These are phyloP conservation scores for Phytophthora idaei DNA, from an alignment of 352 stramenopile genomes.

Conservation along the genomic window DNA sequence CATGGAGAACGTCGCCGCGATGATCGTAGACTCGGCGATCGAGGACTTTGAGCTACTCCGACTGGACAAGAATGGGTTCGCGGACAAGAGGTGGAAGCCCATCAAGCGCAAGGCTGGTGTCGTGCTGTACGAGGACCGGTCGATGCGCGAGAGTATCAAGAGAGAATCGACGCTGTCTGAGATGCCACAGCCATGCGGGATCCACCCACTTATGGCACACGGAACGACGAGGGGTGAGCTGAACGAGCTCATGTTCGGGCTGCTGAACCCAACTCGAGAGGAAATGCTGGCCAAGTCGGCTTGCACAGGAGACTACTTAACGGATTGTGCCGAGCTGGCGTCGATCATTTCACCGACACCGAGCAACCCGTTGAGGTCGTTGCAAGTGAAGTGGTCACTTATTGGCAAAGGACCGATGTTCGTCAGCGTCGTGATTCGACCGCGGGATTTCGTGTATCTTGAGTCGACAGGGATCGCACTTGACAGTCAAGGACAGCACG, in stretches of 20 bases:
- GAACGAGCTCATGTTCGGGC: conserved; percentile 45
- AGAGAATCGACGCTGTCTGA: conserved; percentile 11
- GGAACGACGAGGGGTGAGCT: conserved; percentile 47
- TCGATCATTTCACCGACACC: conserved; percentile 39
- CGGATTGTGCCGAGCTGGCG: conserved; percentile 36
- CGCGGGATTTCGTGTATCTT: conserved; percentile 52
- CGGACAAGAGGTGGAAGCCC: conserved; percentile 38
- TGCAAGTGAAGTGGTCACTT: conserved; percentile 49
- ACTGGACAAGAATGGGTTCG: conserved; percentile 20
- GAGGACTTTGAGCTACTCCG: conserved; percentile 35
- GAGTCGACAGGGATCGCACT: conserved; percentile 50
- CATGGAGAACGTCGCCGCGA: conserved; percentile 40
- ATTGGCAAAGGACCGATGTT: conserved; percentile 35
- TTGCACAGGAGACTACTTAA: conserved; percentile 41
- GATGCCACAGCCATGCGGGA: conserved; percentile 10
- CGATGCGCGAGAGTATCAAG: conserved; percentile 23
- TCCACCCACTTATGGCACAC: conserved; percentile 38
- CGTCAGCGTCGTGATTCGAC: conserved; percentile 35
- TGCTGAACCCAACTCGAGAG: conserved; percentile 37
- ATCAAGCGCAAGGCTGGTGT: conserved; percentile 43
- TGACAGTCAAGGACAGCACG: conserved; percentile 41
- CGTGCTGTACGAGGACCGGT: conserved; percentile 40
- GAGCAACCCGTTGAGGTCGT: conserved; percentile 31
- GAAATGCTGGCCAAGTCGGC: conserved; percentile 41
- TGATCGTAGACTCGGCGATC: conserved; percentile 41